phyloP scores from a whole-genome alignment of 2,329 filamentous ascomycete genomes.

The Neurospora sp. region DNA sequence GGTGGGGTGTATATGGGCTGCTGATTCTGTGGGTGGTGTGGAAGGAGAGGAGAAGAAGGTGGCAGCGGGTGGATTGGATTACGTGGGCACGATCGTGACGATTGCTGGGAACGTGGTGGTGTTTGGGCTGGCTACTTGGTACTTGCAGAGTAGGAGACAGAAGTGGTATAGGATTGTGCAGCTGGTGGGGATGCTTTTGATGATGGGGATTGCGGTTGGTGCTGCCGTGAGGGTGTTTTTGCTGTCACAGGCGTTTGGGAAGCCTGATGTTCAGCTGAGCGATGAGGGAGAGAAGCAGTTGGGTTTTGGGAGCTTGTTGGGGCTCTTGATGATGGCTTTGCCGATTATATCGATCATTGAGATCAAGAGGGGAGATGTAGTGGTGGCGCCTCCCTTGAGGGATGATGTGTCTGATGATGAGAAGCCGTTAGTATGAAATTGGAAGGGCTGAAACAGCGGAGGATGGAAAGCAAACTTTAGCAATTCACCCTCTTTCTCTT shows the following conservation, averaged over 20 bases:
- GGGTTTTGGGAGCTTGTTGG: conserved; percentile 55
- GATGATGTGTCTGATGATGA: conserved; percentile 10
- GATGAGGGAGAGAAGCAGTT: conserved; percentile 47
- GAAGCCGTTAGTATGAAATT: conserved; percentile 2
- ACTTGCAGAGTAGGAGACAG: conserved; percentile 47
- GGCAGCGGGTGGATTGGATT: conserved; percentile 34
- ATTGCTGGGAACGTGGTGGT: conserved; percentile 49
- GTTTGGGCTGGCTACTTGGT: conserved; percentile 53
- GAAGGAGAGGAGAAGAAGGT: background rate
- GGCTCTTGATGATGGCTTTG: conserved; percentile 48
- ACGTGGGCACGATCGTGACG: conserved; percentile 50
- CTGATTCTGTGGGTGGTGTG: conserved; percentile 15
- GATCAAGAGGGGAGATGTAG: conserved; percentile 29
- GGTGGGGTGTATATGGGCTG: conserved; percentile 51
- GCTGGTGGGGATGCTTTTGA: conserved; percentile 43
- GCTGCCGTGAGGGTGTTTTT: conserved; percentile 47
- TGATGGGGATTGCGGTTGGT: conserved; percentile 47
- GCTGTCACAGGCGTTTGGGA: conserved; percentile 51
- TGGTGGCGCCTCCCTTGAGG: conserved; percentile 12
- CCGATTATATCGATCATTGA: conserved; percentile 51
- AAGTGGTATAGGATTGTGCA: conserved; percentile 46
- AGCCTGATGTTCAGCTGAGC: conserved; percentile 37
- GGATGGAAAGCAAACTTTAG: background rate
- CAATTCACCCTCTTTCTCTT: background rate
- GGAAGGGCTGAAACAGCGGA: background rate